A percentile compares a stretch with the other conserved stretches of the same genome.
Evolutionary conservation across 371 early-diverging fungal species (phyloP).

Genomic region (Rhizomucor miehei): DNA sequence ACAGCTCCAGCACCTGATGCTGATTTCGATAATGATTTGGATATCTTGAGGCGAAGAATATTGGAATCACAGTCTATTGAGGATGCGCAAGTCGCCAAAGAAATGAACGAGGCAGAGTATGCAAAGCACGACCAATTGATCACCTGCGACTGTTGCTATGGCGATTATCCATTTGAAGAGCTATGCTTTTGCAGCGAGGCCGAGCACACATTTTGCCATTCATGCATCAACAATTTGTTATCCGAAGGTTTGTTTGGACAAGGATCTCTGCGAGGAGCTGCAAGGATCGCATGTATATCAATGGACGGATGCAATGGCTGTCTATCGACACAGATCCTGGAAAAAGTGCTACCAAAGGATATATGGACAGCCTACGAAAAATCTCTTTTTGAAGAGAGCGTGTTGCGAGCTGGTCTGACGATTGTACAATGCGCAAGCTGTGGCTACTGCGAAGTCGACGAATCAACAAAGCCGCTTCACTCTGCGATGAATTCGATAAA

Average conservation of each 20-base stretch:
- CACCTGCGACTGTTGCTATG: conserved; percentile 56
- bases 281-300: conserved; percentile 39
- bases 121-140: conserved; percentile 34
- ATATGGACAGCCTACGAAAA: conserved; percentile 40
- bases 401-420: conserved; percentile 15
- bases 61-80: conserved; percentile 16
- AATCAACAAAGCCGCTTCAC: conserved; percentile 19
- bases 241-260: conserved; percentile 58
- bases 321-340: conserved; percentile 22
- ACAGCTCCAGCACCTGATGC: neutral
- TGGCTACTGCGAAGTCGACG: conserved; percentile 49
- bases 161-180: conserved; percentile 52
- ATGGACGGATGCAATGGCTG: conserved; percentile 38
- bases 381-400: conserved; percentile 36
- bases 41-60: conserved; percentile 13
- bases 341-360: conserved; percentile 26
- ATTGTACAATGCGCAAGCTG: conserved; percentile 54
- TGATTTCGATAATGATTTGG: conserved; percentile 34
- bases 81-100: conserved; percentile 32
- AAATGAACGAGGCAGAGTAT: conserved; percentile 44
- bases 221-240: conserved; percentile 41
- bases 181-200: conserved; percentile 50
- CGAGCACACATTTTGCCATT: conserved; percentile 51
- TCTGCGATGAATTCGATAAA: neutral
- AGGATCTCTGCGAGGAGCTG: conserved; percentile 46